Base-by-base conservation (phyloP, 352 stramenopile genomes). In the Phytophthora idaei region DNA sequence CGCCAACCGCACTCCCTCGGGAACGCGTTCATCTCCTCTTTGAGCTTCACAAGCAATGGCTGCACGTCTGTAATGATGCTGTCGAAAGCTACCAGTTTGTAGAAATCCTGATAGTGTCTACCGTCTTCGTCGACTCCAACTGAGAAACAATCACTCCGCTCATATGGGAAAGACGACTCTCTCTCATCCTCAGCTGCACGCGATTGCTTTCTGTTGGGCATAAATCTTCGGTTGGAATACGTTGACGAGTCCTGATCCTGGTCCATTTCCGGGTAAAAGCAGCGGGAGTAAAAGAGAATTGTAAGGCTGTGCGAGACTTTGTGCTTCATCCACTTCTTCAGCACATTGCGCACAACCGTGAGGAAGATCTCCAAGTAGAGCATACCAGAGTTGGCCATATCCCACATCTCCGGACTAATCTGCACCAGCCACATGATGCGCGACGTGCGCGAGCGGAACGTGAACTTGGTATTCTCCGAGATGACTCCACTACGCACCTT, bases 351-450 rank as follows among this genome's bases (percentile, higher is more conserved):
- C 15, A 93, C 83, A 34, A 93, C 78, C 25, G 81, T 77, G 0
- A 98, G 68, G 53, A 98, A 85, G 41, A 96, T 95, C 67, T 98
- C 92, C 39, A 97, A 75, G 66, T 98, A 98, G 36, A 98, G 64
- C 56, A 90, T 78, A 27, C 87, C 89, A 41, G 89, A 92, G 72
- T 96, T 92, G 61, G 89, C 87, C 69, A 96, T 94, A 52, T 98
- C 93, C 89, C 92, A 98, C 89, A 98, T 97, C 73, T 98, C 94
- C 1, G 90, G 85, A 31, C 85, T 96, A 65, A 99, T 90, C 74
- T 99, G 97, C 39, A 99, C 94, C 29, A 99, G 83, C 97, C 97
- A 99, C 77, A 99, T 97, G 55, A 99, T 94, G 10, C 97, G 84
- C 46, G 97, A 97, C 28, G 94, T 98, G 25, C 95, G 91, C 66